Conservation (phyloP, 306 rosid species). For the Glycine latifolia region DNA sequence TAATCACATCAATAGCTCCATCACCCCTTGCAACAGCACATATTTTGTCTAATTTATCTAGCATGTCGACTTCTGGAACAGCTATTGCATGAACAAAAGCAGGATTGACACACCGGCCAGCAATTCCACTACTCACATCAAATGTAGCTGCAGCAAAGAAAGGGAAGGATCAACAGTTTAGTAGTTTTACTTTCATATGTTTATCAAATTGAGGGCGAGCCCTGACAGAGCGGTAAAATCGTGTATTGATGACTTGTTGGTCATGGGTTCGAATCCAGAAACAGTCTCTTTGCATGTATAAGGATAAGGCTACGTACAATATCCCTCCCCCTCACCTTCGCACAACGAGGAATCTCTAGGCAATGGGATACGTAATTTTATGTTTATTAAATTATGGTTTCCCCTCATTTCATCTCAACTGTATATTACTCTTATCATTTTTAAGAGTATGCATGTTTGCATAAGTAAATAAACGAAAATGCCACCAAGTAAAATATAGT, state of each 20-base stretch:
- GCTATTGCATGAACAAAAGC: conserved; percentile 86
- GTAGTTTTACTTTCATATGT: neutral
- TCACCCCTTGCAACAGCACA: conserved; percentile 93
- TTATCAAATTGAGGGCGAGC: neutral
- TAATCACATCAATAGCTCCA: conserved; percentile 73
- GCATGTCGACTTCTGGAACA: conserved; percentile 84
- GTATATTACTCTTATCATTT: neutral
- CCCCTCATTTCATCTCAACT: conserved; percentile 8
- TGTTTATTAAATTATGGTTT: neutral
- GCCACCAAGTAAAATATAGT: conserved; percentile 1
- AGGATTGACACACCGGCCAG: conserved; percentile 84
- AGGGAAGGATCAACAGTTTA: conserved; percentile 25
- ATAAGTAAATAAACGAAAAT: conserved; percentile 31
- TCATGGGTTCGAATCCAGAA: too few species aligned
- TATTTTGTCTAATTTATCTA: conserved; percentile 69
- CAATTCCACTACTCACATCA: conserved; percentile 49
- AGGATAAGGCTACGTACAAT: too few species aligned
- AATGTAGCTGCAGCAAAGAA: conserved; percentile 62
- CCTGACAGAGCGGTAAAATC: too few species aligned
- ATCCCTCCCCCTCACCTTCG: too few species aligned
- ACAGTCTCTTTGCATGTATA: too few species aligned
- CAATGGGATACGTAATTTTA: neutral
- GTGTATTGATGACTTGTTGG: too few species aligned
- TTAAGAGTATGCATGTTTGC: neutral
- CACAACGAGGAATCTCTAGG: too few species aligned